A percentile compares a stretch with the other conserved stretches of the same genome.
phyloP scores from a whole-genome alignment of 306 rosid species.

The Rosa persica region DNA sequence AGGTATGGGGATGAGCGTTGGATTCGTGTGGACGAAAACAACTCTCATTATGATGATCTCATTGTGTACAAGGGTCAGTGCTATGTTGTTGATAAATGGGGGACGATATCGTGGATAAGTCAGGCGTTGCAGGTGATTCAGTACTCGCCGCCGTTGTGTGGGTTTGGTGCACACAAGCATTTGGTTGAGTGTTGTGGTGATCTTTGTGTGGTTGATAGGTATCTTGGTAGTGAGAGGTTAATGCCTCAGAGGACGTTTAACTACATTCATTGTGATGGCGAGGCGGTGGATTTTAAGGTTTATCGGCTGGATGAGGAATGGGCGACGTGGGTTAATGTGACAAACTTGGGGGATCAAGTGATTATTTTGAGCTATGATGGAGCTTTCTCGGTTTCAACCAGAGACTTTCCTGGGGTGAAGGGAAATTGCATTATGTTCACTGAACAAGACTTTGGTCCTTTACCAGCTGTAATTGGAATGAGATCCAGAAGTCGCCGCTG shows the following conservation, averaged over 20 bases:
- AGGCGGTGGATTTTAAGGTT: constrained; percentile 35
- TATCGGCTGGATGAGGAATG: constrained; percentile 36
- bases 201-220: constrained; percentile 55
- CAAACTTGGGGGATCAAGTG: constrained; percentile 28
- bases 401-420: constrained; percentile 18
- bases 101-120: constrained; percentile 64
- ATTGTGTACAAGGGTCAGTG: constrained; percentile 51
- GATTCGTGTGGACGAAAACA: constrained; percentile 40
- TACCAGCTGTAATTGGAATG: background rate
- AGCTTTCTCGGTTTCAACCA: constrained; percentile 14
- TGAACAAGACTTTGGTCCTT: constrained; percentile 9
- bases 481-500: background rate
- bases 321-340: constrained; percentile 30
- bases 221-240: background rate
- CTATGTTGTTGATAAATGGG: constrained; percentile 67
- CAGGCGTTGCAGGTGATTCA: constrained; percentile 43
- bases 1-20: constrained; percentile 43
- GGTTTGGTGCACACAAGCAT: constrained; percentile 59
- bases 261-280: background rate
- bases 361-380: constrained; percentile 32
- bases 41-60: constrained; percentile 56
- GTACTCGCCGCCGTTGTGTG: constrained; percentile 58
- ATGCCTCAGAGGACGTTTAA: background rate
- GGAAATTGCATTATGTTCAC: constrained; percentile 32
- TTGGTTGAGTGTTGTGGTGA: constrained; percentile 59